phyloP scores from a whole-genome alignment of 371 early-diverging fungal genomes.

The Massospora cicadina region DNA sequence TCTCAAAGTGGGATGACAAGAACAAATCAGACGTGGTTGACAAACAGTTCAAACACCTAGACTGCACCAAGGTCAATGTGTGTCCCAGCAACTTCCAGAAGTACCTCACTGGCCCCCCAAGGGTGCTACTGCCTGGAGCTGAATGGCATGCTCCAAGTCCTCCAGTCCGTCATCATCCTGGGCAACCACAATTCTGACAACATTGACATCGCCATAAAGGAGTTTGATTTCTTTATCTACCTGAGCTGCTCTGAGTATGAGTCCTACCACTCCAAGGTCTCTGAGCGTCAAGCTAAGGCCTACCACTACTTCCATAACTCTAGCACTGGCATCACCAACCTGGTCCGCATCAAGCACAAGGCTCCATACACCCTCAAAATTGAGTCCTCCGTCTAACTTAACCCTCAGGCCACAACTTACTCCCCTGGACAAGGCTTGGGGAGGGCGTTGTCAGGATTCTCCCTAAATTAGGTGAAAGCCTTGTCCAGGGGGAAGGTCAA shows the following conservation, averaged over 20 bases:
- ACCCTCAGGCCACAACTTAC: conserved; percentile 80
- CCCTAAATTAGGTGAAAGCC: too few species aligned
- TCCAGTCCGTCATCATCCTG: conserved; percentile 77
- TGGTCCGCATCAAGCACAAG: conserved; percentile 75
- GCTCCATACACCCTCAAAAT: conserved; percentile 77
- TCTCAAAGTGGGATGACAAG: too few species aligned
- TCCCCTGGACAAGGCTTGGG: too few species aligned
- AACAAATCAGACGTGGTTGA: conserved; percentile 85
- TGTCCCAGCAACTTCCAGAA: conserved; percentile 80
- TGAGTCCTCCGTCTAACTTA: conserved; percentile 72
- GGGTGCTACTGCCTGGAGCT: conserved; percentile 96
- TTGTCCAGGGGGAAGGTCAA: too few species aligned
- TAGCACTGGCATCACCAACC: conserved; percentile 59
- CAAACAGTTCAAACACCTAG: conserved; percentile 73
- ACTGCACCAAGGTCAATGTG: conserved; percentile 73
- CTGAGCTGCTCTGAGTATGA: conserved; percentile 68
- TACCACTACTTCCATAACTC: conserved; percentile 90
- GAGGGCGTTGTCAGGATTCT: too few species aligned
- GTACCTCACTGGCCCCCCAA: conserved; percentile 90
- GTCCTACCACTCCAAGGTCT: conserved; percentile 41
- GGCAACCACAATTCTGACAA: conserved; percentile 95
- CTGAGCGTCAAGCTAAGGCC: conserved; percentile 56
- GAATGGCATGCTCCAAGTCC: conserved; percentile 77
- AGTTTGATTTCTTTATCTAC: conserved; percentile 70
- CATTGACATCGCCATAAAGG: conserved; percentile 58